A percentile compares a stretch with the other conserved stretches of the same genome.
These are phyloP conservation scores for Ascochyta rabiei DNA, from an alignment of 2,329 filamentous ascomycete species.

Conservation along the genomic window DNA sequence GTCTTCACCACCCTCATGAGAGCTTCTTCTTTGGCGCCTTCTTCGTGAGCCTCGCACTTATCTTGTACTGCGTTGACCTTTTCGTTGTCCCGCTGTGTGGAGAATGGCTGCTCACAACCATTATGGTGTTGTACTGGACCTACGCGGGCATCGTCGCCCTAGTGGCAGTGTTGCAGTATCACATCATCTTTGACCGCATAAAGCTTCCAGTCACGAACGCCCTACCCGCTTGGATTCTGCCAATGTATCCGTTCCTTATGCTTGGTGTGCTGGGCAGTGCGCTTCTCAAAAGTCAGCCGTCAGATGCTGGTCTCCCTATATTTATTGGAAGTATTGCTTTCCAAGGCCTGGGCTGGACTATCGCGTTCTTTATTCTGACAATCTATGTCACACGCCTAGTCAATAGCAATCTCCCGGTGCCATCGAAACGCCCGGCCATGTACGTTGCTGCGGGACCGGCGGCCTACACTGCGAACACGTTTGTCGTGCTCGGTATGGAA, in stretches of 20 bases:
- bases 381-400: constrained; percentile 74
- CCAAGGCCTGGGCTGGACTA: constrained; percentile 70
- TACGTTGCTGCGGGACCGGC: constrained; percentile 57
- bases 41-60: constrained; percentile 64
- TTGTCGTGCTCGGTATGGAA: constrained; percentile 50
- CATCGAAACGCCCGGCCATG: constrained; percentile 53
- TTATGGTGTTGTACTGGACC: constrained; percentile 72
- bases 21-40: constrained; percentile 75
- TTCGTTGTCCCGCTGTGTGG: constrained; percentile 68
- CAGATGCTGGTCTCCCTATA: constrained; percentile 26
- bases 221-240: constrained; percentile 49
- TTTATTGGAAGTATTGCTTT: constrained; percentile 66
- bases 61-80: constrained; percentile 50
- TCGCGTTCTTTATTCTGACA: constrained; percentile 71
- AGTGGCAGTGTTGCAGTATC: constrained; percentile 90
- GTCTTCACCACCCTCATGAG: constrained; percentile 68
- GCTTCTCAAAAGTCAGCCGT: constrained; percentile 44
- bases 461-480: constrained; percentile 34
- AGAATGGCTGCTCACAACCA: constrained; percentile 60
- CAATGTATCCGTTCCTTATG: constrained; percentile 43
- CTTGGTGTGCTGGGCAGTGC: constrained; percentile 47
- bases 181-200: constrained; percentile 93
- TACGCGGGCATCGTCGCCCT: constrained; percentile 60
- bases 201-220: constrained; percentile 47
- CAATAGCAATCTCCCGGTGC: constrained; percentile 60